Base-by-base conservation (phyloP, 2,329 filamentous ascomycete species). In the Chaetomium strumarium region DNA sequence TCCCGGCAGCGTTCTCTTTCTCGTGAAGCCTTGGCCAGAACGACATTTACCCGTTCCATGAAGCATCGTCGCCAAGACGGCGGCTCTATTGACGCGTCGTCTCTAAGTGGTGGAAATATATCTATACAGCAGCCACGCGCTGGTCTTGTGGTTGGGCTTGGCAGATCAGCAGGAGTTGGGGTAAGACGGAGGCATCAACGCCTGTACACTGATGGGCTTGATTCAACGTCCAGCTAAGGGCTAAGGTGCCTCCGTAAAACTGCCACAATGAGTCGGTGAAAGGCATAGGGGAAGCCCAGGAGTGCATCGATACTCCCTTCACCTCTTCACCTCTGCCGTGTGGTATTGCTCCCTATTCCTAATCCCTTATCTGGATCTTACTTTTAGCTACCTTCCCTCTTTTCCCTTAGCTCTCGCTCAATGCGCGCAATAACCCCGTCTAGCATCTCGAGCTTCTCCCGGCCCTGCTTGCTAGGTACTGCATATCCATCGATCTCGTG, bases 31-130 rank as follows among this genome's bases (percentile, higher is more conserved):
- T 44, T 49, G 34, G 13, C 33, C 29, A 4, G 24, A 24, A 24
- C 24, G 24, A 24, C 24, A 46, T 53, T 55, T 56, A 50, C 51
- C 54, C 51, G 54, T 51, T 20, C 17, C 29, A n/a, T 5, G 37
- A 36, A 17, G 13, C 36, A 34, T 36, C 14, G 12, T n/a, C 40
- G 53, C 53, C 53, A 55, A 55, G 53, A 38, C 42, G 36, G 31
- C 41, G 33, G 16, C 33, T 41, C 20, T 24, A 34, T 34, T 38
- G 20, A 24, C 24, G 43, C 11, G 48, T 14, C 13, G 9, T 8
- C 17, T 29, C 46, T 53, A 29, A 55, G 31, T 55, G 53, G 53
- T 55, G 53, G 53, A 55, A 55, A 39, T 50, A 50, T 55, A 29
- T 9, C n/a, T 5, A 5, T 11, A 45, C 49, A 46, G 5, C 31